These are phyloP conservation scores for Chaetoscypha palmicola DNA, from an alignment of 2,329 filamentous ascomycete species.

Conservation along the genomic window DNA sequence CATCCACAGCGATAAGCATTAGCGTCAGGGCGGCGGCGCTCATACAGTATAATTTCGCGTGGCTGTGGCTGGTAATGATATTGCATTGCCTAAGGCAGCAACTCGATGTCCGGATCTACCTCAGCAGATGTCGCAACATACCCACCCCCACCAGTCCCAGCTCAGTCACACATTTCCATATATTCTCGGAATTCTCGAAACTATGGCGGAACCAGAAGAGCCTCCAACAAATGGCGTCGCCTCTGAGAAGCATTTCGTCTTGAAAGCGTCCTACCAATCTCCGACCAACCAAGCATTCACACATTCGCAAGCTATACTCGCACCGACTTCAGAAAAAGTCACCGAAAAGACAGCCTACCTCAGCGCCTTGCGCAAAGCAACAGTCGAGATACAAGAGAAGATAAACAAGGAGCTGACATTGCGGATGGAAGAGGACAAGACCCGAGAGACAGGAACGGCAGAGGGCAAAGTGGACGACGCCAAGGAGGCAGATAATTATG, in stretches of 20 bases:
- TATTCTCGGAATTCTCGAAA: too few species aligned
- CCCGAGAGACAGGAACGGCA: conserved; percentile 34
- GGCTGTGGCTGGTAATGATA: too few species aligned
- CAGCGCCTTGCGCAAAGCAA: conserved; percentile 48
- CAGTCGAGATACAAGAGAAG: conserved; percentile 52
- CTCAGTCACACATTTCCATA: too few species aligned
- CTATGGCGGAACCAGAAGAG: not conserved
- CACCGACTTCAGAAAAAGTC: conserved; percentile 33
- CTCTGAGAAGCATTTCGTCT: not conserved
- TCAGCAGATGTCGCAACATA: too few species aligned
- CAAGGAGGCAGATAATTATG: conserved; percentile 72
- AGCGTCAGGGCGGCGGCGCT: too few species aligned
- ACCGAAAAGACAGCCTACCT: conserved; percentile 54
- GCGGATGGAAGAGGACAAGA: conserved; percentile 69
- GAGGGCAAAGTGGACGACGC: conserved; percentile 21
- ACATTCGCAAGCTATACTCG: conserved; percentile 33
- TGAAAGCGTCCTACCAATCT: conserved; percentile 47
- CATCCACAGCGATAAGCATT: too few species aligned
- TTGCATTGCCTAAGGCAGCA: too few species aligned
- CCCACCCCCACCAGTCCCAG: too few species aligned
- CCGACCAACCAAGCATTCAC: conserved; percentile 42
- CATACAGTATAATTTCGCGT: too few species aligned
- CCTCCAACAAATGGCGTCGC: not conserved
- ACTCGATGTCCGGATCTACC: too few species aligned
- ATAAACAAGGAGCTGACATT: conserved; percentile 66